Base-by-base conservation (phyloP, 1,139 yeast species). In the Zhuliangozyma blackwelliae region DNA sequence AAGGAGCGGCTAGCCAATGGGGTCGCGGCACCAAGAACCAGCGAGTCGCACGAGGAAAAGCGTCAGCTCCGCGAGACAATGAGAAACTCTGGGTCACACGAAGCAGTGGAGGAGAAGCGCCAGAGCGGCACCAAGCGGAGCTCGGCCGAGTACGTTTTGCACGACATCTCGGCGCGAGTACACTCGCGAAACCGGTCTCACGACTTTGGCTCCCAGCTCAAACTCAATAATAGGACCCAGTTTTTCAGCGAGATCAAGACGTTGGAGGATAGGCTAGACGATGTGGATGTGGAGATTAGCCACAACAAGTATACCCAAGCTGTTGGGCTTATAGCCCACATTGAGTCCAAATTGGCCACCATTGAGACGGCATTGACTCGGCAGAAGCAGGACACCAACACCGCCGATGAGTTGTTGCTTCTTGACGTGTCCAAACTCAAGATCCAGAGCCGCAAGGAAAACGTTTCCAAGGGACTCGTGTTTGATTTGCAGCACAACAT, bases 241-340 rank as follows among this genome's bases (percentile, higher is more conserved):
- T 56, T 62, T 38, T 68, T 70, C 46, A 51, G 54, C 31, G 74
- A 67, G 20, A 64, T 79, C 39, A 74, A 77, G 37, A 66, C 70
- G 33, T 66, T 80, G 29, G 87, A 81, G 46, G 85, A 80, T 38
- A 63, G 71, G 35, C 65, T 83, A 25, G 85, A 81, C 43, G 87
- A 82, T 42, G 69, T 82, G 25, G 92, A 83, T 52, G 76, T 80
- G 22, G 69, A 71, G 40, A 71, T 82, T 25, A 82, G 87, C 6
- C 84, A 80, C 49, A 75, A 79, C 41, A 70, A 71, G 41, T 80
- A 72, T 49, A 59, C 62, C 20, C 76, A 68, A 35, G 79, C 85
- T 0, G 82, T 79, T 2, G 77, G 75, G 4, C 56, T 71, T 28
- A 65, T 79, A 33, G 59, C 64, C 13, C 70, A 68, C 43, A 65